phyloP scores from a whole-genome alignment of 1,284 basidiomycete genomes.

The Farysia itapuensis region DNA sequence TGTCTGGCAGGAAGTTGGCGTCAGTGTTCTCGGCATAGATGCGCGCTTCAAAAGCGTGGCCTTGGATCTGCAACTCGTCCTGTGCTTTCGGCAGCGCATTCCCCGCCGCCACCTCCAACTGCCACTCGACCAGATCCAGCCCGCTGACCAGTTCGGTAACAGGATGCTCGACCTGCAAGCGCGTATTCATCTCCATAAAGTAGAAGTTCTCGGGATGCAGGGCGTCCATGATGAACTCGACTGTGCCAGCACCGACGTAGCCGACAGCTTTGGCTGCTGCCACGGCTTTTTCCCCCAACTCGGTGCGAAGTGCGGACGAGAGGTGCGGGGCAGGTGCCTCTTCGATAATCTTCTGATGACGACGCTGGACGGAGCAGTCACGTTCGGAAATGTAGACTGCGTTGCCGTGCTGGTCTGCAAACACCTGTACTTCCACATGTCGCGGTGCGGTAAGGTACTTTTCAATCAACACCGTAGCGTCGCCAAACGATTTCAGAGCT shows the following conservation, averaged over 20 bases:
- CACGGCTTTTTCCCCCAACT: slow-evolving; percentile 82
- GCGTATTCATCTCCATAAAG: slow-evolving; percentile 70
- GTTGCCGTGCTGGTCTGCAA: slow-evolving; percentile 64
- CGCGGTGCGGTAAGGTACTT: slow-evolving; percentile 51
- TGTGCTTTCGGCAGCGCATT: slow-evolving; percentile 79
- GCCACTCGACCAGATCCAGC: slow-evolving; percentile 90
- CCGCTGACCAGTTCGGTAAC: slow-evolving; percentile 94
- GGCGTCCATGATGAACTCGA: slow-evolving; percentile 61
- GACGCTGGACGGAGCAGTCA: slow-evolving; percentile 89
- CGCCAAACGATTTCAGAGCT: slow-evolving; percentile 62
- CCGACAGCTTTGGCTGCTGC: slow-evolving; percentile 84
- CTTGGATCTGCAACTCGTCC: slow-evolving; percentile 75
- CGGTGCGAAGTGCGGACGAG: slow-evolving; percentile 71
- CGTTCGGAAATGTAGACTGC: slow-evolving; percentile 88
- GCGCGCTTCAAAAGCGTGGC: slow-evolving; percentile 92
- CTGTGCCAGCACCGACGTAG: slow-evolving; percentile 95
- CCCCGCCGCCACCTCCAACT: slow-evolving; percentile 79
- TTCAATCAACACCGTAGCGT: slow-evolving; percentile 61
- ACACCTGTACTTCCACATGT: slow-evolving; percentile 73
- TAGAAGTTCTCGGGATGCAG: slow-evolving; percentile 32
- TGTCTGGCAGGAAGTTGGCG: slow-evolving; percentile 77
- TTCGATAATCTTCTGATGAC: slow-evolving; percentile 93
- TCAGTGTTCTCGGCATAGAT: slow-evolving; percentile 84
- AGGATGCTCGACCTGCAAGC: slow-evolving; percentile 78
- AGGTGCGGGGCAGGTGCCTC: slow-evolving; percentile 91